These are phyloP conservation scores for Capsella bursapastoris DNA, from an alignment of 345 rosid species.

Conservation along the genomic window DNA sequence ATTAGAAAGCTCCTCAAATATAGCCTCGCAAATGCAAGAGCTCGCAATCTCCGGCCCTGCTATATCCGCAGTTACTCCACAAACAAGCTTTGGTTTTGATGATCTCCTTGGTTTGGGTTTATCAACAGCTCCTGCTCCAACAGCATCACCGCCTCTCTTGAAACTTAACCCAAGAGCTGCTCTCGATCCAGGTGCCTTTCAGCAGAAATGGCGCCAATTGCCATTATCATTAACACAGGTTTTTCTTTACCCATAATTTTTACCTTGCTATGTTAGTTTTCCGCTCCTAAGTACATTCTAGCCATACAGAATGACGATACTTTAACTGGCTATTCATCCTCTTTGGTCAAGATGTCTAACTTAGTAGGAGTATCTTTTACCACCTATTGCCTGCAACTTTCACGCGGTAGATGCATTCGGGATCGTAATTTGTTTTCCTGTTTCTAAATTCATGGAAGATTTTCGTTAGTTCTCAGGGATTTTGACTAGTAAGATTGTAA, in stretches of 20 bases:
- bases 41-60: slow-evolving; percentile 54
- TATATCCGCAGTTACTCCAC: slow-evolving; percentile 45
- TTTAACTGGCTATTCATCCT: background rate
- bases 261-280: background rate
- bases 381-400: background rate
- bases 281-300: background rate
- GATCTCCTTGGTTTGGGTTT: slow-evolving; percentile 83
- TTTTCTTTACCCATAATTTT: background rate
- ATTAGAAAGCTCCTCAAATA: slow-evolving; percentile 54
- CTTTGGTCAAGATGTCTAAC: background rate
- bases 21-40: slow-evolving; percentile 59
- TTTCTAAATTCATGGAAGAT: background rate
- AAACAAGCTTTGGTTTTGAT: slow-evolving; percentile 73
- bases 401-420: slow-evolving; percentile 8
- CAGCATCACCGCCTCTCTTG: slow-evolving; percentile 64
- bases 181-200: slow-evolving; percentile 82
- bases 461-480: background rate
- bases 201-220: slow-evolving; percentile 93
- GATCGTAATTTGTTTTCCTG: background rate
- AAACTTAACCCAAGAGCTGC: slow-evolving; percentile 83
- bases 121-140: slow-evolving; percentile 54
- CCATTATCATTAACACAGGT: slow-evolving; percentile 78
- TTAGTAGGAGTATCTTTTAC: background rate
- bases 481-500: slow-evolving; percentile 13
- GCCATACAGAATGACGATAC: background rate